Evolutionary conservation across 2,329 filamentous ascomycete genomes (phyloP).

Genomic region (Ophiosphaerella narmari): DNA sequence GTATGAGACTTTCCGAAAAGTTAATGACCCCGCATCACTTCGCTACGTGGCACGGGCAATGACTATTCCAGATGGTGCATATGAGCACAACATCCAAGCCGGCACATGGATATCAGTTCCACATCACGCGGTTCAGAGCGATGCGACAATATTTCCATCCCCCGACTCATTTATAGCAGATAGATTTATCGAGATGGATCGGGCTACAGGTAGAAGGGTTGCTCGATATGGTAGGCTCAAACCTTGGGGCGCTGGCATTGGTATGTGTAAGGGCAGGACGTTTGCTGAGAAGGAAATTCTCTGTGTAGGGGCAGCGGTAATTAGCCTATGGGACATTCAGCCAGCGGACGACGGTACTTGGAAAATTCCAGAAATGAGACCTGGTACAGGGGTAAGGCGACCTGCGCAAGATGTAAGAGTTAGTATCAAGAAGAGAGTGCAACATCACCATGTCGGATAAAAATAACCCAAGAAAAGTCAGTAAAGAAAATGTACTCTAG

Average conservation of each 20-base stretch:
- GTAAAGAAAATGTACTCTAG: no score
- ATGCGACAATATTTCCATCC: constrained; percentile 3
- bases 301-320: constrained; percentile 56
- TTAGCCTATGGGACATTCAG: constrained; percentile 62
- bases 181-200: constrained; percentile 9
- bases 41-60: no score
- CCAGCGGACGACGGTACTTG: constrained; percentile 31
- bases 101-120: no score
- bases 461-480: no score
- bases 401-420: no score
- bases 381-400: constrained; percentile 8
- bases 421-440: no score
- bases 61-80: no score
- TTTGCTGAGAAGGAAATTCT: constrained; percentile 49
- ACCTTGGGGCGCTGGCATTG: constrained; percentile 48
- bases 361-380: constrained; percentile 10
- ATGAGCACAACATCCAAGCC: no score
- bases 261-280: constrained; percentile 52
- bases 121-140: background rate
- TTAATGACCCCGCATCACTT: no score
- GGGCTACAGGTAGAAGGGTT: constrained; percentile 2
- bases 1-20: no score
- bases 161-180: constrained; percentile 9
- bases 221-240: constrained; percentile 12
- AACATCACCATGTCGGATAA: no score